Percentiles rank a stretch among this genome's conserved stretches.
Conservation (phyloP, 176 grass and related monocot species). For the Aegilops speltoides region DNA sequence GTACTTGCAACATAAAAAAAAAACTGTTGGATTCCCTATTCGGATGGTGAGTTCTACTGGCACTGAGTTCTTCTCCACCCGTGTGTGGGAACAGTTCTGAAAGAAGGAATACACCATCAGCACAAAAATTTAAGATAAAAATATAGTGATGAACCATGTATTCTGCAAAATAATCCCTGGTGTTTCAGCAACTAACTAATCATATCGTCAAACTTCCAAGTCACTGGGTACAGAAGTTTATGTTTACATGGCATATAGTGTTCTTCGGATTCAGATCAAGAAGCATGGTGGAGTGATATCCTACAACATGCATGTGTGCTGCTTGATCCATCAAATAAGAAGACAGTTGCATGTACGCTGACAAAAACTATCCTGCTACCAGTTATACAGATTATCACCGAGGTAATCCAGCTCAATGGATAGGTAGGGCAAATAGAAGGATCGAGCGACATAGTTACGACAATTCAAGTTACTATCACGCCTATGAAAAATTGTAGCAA, state of each 20-base stretch:
- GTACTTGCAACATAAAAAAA: neutral
- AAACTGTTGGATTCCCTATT: neutral
- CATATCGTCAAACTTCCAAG: neutral
- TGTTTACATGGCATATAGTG: neutral
- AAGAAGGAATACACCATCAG: neutral
- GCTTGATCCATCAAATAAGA: no score
- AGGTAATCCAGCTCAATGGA: no score
- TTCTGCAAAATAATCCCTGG: neutral
- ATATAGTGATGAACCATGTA: neutral
- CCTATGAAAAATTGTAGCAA: neutral
- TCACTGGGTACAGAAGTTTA: neutral
- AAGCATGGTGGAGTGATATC: neutral
- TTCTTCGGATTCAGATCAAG: neutral
- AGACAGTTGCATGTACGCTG: no score
- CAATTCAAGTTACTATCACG: neutral
- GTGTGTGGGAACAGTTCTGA: neutral
- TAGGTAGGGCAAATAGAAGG: neutral
- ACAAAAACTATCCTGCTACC: no score
- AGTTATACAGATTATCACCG: no score
- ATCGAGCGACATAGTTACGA: no score
- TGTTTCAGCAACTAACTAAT: neutral
- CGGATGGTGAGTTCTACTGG: neutral
- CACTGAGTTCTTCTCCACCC: neutral
- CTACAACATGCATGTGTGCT: no score
- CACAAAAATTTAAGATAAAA: neutral